A percentile compares a stretch with the other conserved stretches of the same genome.
Evolutionary conservation across 495 filamentous ascomycete genomes (phyloP).

Genomic region (Tuber magnatum): DNA sequence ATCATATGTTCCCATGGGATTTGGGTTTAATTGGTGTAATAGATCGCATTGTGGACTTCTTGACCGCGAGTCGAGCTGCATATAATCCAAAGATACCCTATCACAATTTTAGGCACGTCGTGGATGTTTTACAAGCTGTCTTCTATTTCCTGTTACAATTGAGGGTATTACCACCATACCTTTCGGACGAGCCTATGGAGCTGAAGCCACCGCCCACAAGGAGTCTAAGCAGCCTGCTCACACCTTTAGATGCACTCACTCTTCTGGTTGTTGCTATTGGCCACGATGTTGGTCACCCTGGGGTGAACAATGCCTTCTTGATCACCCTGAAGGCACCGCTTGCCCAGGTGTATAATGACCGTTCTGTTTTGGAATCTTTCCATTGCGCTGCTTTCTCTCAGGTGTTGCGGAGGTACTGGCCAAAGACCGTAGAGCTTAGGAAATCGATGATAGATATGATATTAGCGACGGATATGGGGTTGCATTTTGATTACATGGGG

Average conservation of each 20-base stretch:
- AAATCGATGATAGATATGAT: constrained; percentile 92
- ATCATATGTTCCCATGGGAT: background rate
- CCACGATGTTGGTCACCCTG: constrained; percentile 94
- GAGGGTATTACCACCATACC: constrained; percentile 65
- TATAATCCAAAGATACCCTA: constrained; percentile 97
- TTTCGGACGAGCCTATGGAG: constrained; percentile 5
- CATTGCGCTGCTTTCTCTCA: constrained; percentile 97
- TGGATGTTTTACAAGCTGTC: constrained; percentile 88
- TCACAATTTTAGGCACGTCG: constrained; percentile 95
- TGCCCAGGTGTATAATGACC: constrained; percentile 96
- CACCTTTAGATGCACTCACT: constrained; percentile 79
- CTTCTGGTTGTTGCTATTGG: constrained; percentile 90
- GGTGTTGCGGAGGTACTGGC: constrained; percentile 90
- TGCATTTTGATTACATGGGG: constrained; percentile 94
- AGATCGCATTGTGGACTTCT: constrained; percentile 67
- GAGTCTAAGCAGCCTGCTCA: constrained; percentile 62
- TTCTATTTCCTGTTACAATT: constrained; percentile 87
- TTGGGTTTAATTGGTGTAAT: constrained; percentile 9
- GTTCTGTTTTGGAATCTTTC: constrained; percentile 92
- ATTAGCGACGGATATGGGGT: constrained; percentile 90
- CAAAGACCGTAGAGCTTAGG: constrained; percentile 64
- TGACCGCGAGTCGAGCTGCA: constrained; percentile 73
- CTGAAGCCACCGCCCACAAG: constrained; percentile 32
- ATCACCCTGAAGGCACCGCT: constrained; percentile 87
- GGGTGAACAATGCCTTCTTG: constrained; percentile 95